These are phyloP conservation scores for Septoria petroselini DNA, from an alignment of 2,329 filamentous ascomycete species.

Conservation along the genomic window DNA sequence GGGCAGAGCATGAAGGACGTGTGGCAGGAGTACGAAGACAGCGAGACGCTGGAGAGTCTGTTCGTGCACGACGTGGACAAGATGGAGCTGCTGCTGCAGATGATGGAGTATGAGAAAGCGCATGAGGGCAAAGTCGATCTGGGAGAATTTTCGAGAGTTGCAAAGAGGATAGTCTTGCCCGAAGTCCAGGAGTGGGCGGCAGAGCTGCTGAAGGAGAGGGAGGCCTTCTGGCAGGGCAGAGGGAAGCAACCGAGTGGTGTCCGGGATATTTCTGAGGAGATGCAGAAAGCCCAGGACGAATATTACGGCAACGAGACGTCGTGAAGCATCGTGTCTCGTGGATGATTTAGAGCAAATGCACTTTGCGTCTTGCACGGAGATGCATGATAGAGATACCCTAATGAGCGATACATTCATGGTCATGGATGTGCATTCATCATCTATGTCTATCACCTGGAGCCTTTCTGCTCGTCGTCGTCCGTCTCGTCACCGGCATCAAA, in stretches of 20 bases:
- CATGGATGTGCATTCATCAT: background rate
- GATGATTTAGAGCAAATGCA: background rate
- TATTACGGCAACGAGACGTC: constrained; percentile 35
- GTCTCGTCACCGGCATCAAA: constrained; percentile 47
- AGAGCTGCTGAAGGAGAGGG: constrained; percentile 72
- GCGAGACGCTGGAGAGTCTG: constrained; percentile 73
- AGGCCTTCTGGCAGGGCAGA: constrained; percentile 62
- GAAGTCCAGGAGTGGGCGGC: constrained; percentile 79
- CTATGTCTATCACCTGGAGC: constrained; percentile 6
- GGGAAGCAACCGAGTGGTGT: constrained; percentile 32
- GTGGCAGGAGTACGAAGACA: constrained; percentile 96
- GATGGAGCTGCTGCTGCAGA: constrained; percentile 90
- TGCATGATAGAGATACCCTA: constrained; percentile 3
- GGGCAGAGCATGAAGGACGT: constrained; percentile 71
- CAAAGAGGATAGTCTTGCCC: constrained; percentile 65
- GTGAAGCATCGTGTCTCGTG: no score
- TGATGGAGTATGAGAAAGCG: constrained; percentile 89
- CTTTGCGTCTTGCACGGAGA: background rate
- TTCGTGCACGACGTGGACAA: constrained; percentile 98
- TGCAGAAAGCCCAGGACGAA: constrained; percentile 35
- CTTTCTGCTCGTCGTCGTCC: constrained; percentile 27
- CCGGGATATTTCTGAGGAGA: constrained; percentile 29
- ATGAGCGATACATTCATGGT: background rate
- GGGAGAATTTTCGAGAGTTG: constrained; percentile 81
- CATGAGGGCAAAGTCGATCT: constrained; percentile 67